phyloP scores from a whole-genome alignment of 306 rosid species.

The Prunus salicina region DNA sequence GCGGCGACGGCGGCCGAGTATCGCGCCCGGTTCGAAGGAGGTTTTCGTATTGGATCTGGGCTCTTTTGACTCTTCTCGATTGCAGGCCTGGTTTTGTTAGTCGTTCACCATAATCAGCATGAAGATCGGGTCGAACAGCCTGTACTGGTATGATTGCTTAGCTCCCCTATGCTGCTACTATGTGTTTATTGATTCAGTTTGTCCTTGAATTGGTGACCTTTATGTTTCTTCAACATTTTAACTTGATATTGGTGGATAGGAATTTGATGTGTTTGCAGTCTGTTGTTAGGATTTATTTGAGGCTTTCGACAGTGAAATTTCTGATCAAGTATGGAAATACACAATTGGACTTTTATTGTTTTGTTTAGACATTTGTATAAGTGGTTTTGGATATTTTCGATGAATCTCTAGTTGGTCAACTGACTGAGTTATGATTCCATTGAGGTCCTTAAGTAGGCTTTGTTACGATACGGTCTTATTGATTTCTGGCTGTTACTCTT shows the following conservation, averaged over 20 bases:
- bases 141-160: constrained; percentile 38
- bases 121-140: constrained; percentile 76
- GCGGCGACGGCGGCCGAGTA: constrained; percentile 96
- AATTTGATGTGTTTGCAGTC: not conserved
- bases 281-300: constrained; percentile 10
- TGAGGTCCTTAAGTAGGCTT: not conserved
- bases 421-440: not conserved
- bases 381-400: not conserved
- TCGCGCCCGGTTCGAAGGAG: constrained; percentile 96
- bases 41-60: constrained; percentile 90
- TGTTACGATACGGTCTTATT: not conserved
- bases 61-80: constrained; percentile 62
- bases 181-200: constrained; percentile 8
- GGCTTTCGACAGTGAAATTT: constrained; percentile 2
- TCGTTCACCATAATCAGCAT: constrained; percentile 72
- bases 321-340: not conserved
- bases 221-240: not conserved
- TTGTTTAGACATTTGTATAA: not conserved
- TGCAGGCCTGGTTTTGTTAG: constrained; percentile 63
- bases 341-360: not conserved
- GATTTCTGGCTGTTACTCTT: not conserved
- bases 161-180: not conserved
- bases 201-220: not conserved
- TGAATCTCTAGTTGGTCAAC: constrained; percentile 10
- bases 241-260: constrained; percentile 9